These are phyloP conservation scores for Solanum hybrid DNA, from an alignment of 305 asterid species.

Conservation along the genomic window DNA sequence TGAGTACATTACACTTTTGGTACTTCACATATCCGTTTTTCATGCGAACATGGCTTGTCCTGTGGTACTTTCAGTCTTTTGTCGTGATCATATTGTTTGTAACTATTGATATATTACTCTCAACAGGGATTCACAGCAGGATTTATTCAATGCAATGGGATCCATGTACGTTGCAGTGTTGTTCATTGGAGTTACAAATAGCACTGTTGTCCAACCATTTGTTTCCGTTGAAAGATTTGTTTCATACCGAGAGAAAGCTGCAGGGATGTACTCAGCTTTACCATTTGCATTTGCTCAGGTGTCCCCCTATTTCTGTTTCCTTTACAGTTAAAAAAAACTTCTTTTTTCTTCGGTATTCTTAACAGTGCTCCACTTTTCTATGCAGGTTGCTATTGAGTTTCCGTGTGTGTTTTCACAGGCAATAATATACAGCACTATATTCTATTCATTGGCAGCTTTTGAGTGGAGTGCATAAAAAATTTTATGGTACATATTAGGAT, in stretches of 20 bases:
- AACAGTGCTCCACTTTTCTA: background rate
- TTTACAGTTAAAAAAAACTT: background rate
- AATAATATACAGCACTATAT: conserved; percentile 55
- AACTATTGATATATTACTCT: background rate
- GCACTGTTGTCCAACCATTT: conserved; percentile 88
- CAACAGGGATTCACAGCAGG: background rate
- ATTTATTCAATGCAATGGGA: conserved; percentile 92
- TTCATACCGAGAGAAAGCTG: conserved; percentile 91
- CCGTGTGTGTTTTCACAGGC: conserved; percentile 79
- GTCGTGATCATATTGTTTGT: background rate
- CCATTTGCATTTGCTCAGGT: conserved; percentile 95
- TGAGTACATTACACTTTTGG: conserved; percentile 2
- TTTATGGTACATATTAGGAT: conserved; percentile 45
- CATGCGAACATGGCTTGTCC: conserved; percentile 44
- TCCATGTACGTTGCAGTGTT: conserved; percentile 85
- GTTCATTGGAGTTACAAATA: conserved; percentile 76
- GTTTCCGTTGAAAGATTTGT: conserved; percentile 93
- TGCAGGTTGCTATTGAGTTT: conserved; percentile 84
- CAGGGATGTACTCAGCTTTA: conserved; percentile 91
- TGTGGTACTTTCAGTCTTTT: background rate
- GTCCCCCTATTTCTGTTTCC: conserved; percentile 5
- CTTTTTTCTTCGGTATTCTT: background rate
- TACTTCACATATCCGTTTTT: conserved; percentile 53
- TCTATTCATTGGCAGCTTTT: conserved; percentile 76
- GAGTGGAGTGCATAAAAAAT: conserved; percentile 71